phyloP scores from a whole-genome alignment of 2,329 filamentous ascomycete species.

The Arthrobotrys iridis region DNA sequence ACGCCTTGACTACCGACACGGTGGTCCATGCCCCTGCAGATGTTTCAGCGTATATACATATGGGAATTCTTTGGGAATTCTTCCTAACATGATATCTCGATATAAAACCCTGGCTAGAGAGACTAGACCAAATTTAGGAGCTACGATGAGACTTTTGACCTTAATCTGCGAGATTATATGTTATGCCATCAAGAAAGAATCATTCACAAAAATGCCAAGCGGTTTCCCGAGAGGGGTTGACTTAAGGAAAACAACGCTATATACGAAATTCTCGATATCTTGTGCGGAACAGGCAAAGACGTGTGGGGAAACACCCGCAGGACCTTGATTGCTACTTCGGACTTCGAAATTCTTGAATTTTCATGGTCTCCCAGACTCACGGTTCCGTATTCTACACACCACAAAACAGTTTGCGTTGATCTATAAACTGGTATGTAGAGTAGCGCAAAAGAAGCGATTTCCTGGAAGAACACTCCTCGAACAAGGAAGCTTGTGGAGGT shows the following conservation, averaged over 20 bases:
- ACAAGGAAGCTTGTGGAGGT: background rate
- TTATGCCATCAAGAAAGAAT: background rate
- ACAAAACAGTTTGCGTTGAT: conserved; percentile 10
- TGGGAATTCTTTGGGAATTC: conserved; percentile 9
- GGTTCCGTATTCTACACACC: background rate
- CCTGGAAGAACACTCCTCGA: background rate
- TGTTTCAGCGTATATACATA: conserved; percentile 35
- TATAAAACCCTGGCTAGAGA: background rate
- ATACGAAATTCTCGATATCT: conserved; percentile 14
- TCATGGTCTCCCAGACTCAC: background rate
- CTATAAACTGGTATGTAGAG: too few species aligned
- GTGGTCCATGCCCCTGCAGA: conserved; percentile 23
- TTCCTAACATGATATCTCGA: conserved; percentile 10
- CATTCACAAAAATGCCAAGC: conserved; percentile 30
- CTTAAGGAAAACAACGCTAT: conserved; percentile 16
- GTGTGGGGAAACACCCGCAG: conserved; percentile 10
- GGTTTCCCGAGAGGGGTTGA: conserved; percentile 8
- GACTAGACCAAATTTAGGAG: conserved; percentile 13
- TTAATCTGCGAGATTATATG: background rate
- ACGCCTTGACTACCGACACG: conserved; percentile 24
- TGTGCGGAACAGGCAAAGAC: conserved; percentile 10
- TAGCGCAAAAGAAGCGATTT: background rate
- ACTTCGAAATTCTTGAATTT: conserved; percentile 1
- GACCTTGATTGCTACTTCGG: conserved; percentile 20
- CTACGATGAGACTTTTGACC: background rate